Evolutionary conservation across 1,139 yeast species (phyloP), one percentile per base, ranked within the genome.

Genomic region (Sugiyamaella japonica): DNA sequence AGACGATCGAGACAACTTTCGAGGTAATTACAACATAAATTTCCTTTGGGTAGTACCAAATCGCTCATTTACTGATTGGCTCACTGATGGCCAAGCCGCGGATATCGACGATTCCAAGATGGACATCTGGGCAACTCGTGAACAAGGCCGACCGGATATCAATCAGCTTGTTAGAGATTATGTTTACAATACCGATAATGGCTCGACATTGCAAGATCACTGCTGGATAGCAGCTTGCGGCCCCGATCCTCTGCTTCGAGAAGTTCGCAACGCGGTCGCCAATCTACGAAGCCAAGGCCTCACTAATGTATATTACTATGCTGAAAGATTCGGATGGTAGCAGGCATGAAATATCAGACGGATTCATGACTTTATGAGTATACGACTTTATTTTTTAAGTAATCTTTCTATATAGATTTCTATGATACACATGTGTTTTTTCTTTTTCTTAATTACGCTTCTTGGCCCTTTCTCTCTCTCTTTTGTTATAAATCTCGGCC

Each of bases 401-500:
- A n/a, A 13, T 38, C 7, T 37, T 16, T 31, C 31, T 17, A 20
- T 23, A 28, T 39, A 52, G n/a, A 13, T 38, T n/a, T 20, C 17
- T 28, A 39, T 36, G 38, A 34, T 34, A 34, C 38, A 34, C 25
- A 20, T 20, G 25, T 20, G 25, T 20, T 20, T 20, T 20, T 20
- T 3, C 7, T 29, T 12, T 32, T 3, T 9, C 42, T 58, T 60
- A 65, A 31, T 59, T 60, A 16, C 54, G 43, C 60, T 67, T 66
- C 59, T 64, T 62, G n/a, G 60, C 61, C 43, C 66, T 60, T 61
- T 73, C 74, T 44, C 75, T 71, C 52, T 79, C 84, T 63, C 87
- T 79, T 65, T 80, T 78, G 28, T 89, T 85, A 67, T 91, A 91
- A 61, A 93, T 93, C 69, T 79, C 81, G 20, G 89, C 96, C 15